Conservation (phyloP, 202 grass and related monocot species). For the Setaria italica region DNA sequence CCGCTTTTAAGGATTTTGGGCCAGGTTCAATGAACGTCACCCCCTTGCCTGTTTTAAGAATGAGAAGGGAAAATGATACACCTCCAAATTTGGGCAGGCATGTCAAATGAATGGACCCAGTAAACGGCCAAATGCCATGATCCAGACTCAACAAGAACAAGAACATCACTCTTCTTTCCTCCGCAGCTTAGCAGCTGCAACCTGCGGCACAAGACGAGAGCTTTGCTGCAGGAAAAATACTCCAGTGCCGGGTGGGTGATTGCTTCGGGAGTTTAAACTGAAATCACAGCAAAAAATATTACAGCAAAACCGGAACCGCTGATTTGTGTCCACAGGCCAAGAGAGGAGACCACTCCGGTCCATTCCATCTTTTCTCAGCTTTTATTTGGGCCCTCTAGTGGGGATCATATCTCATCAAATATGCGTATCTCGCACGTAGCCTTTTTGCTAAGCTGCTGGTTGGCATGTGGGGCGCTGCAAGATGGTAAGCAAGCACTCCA, state of each 20-base stretch:
- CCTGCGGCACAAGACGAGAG: too few relatives aligned
- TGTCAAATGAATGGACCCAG: neutral
- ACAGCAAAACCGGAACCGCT: neutral
- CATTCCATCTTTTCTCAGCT: neutral
- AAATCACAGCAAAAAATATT: neutral
- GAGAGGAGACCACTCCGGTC: neutral
- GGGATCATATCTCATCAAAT: neutral
- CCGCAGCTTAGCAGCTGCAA: neutral
- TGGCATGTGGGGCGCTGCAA: conserved; percentile 5
- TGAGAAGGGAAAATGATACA: neutral
- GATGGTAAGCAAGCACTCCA: conserved; percentile 32
- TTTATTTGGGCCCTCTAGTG: neutral
- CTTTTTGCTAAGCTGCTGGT: neutral
- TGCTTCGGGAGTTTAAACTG: neutral
- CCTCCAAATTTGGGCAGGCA: neutral
- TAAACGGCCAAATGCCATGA: neutral
- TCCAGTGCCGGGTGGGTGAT: neutral
- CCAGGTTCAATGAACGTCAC: conserved; percentile 46
- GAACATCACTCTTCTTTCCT: neutral
- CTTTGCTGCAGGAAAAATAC: too few relatives aligned
- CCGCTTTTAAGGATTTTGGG: neutral
- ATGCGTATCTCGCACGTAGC: neutral
- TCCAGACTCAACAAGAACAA: neutral
- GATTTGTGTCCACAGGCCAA: neutral
- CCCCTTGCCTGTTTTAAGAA: neutral